Conservation (phyloP, 192 early-diverging fungal genomes). For the Gonapodya sp. region DNA sequence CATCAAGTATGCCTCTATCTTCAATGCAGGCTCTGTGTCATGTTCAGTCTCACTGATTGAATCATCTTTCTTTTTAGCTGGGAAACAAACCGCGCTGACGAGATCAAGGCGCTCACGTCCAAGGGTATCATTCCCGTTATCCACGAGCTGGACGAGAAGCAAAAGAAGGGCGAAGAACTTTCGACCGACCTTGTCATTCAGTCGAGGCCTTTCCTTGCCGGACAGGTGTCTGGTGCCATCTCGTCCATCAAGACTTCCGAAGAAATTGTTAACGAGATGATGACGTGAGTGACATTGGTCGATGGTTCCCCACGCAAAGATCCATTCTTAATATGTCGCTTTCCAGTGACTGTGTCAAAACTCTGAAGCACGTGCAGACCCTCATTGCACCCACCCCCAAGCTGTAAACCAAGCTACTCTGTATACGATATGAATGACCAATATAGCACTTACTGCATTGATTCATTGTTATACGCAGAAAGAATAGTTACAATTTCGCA, state of each 20-base stretch:
- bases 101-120: conserved; percentile 9
- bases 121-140: conserved; percentile 8
- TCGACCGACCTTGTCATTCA: not conserved
- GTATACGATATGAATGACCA: not conserved
- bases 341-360: not conserved
- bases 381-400: not conserved
- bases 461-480: not conserved
- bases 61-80: not conserved
- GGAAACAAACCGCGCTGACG: not conserved
- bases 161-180: not conserved
- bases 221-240: not conserved
- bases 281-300: not conserved
- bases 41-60: not conserved
- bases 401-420: not conserved
- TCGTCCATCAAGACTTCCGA: not conserved
- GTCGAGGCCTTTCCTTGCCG: not conserved
- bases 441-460: not conserved
- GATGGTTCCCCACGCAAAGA: no score
- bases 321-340: not conserved
- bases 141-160: not conserved
- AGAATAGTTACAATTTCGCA: no score
- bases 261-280: not conserved
- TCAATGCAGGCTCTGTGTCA: not conserved
- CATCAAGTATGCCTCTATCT: not conserved
- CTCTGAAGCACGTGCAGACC: not conserved